Conservation (phyloP, 306 rosid species). For the Luffa aegyptiaca region DNA sequence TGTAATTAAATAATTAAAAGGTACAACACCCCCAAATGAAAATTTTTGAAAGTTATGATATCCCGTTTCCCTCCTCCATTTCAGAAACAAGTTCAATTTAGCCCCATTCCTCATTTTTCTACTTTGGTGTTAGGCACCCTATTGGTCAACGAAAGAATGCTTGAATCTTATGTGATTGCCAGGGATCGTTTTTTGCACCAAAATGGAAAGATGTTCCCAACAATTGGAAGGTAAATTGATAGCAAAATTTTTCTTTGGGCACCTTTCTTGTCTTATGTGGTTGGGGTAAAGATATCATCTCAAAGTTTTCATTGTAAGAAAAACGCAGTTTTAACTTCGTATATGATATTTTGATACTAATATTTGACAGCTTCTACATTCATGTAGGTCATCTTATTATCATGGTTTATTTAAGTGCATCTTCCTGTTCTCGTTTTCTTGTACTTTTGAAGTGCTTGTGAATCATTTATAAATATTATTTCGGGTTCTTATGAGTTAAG, state of each 20-base stretch:
- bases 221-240: conserved; percentile 62
- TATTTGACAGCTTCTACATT: not conserved
- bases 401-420: not conserved
- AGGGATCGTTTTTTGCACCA: conserved; percentile 85
- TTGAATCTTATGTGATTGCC: conserved; percentile 94
- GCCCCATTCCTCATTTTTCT: not conserved
- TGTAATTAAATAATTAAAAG: not conserved
- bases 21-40: not conserved
- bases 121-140: conserved; percentile 46
- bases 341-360: not conserved
- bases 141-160: conserved; percentile 88
- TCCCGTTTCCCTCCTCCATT: not conserved
- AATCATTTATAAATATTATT: not conserved
- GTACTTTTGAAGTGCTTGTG: not conserved
- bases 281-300: not conserved
- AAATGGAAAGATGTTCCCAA: conserved; percentile 85
- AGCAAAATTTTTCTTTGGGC: not conserved
- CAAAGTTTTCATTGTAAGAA: not conserved
- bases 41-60: not conserved
- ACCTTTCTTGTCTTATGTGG: not conserved
- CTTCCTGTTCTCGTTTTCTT: not conserved
- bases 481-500: conserved; percentile 26
- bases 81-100: not conserved
- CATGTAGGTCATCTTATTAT: not conserved
- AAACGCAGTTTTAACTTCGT: not conserved